A percentile compares a stretch with the other conserved stretches of the same genome.
Conservation (phyloP, 2,329 filamentous ascomycete genomes). For the Aspergillus pseudoterreus region DNA sequence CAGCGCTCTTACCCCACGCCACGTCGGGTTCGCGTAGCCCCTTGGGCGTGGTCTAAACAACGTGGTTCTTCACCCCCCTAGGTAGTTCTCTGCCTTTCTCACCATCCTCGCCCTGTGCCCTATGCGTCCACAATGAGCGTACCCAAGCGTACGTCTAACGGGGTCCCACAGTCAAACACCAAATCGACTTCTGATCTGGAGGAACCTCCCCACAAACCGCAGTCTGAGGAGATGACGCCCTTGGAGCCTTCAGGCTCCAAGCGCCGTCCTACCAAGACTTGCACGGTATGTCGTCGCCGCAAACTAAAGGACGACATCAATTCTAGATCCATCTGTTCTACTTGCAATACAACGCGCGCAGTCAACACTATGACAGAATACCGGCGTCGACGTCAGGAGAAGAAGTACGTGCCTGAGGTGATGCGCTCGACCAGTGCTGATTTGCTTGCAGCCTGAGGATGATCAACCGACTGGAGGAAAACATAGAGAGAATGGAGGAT, state of each 20-base stretch:
- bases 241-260: too few species aligned
- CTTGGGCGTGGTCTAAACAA: neutral
- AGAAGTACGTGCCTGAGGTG: neutral
- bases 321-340: neutral
- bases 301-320: neutral
- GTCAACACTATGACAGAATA: neutral
- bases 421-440: neutral
- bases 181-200: too few species aligned
- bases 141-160: too few species aligned
- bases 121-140: too few species aligned
- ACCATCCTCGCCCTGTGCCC: neutral
- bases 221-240: too few species aligned
- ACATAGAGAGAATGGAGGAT: conserved; percentile 14
- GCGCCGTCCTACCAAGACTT: neutral
- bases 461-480: conserved; percentile 16
- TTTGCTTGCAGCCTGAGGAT: conserved; percentile 3
- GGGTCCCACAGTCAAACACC: too few species aligned
- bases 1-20: neutral
- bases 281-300: neutral
- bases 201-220: too few species aligned
- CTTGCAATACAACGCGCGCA: neutral
- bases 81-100: neutral
- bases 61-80: neutral
- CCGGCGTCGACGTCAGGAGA: neutral
- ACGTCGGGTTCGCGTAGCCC: neutral